Base-by-base conservation (phyloP, 768 basidiomycete genomes). In the Leccinum fibrillosum region DNA sequence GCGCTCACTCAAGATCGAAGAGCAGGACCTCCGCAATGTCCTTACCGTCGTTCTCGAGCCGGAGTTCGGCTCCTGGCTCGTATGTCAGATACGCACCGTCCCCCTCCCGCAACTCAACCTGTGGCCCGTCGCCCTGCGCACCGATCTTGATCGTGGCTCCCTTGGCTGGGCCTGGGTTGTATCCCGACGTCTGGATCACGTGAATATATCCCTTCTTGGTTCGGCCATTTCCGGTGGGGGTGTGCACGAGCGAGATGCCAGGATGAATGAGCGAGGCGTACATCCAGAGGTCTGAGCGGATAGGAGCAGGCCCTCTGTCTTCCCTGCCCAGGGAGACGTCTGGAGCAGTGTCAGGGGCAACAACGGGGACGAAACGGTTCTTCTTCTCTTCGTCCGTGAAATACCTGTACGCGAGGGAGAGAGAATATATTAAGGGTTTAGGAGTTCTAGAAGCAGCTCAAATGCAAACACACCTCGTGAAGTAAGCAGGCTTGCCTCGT, bases 301-400 rank as follows among this genome's bases (percentile, higher is more conserved):
- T 86, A 3, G 95, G 96, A 0, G 94, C 86, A 9, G 95, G 92
- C 0, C 94, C 94, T 0, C 74, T 62, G 1, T 77, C 86, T 57
- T 94, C 89, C 50, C 94, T 79, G 53, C 80, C 76, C 30, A 77
- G 74, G 5, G 71, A 66, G 0, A 94, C 92, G 6, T 81, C 88
- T 1, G 81, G 71, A 0, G 79, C 70, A 13, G 74, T 78, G 8
- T 84, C 76, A 0, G 93, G 92, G 0, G 90, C 95, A 30, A 98
- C 93, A 49, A 97, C 76, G 26, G 77, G 77, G 4, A 77, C 85
- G 75, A 91, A 84, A 48, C 80, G 81, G 70, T 94, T 84, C 59
- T 72, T 77, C 77, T 98, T 98, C 67, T 90, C 85, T 11, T 78
- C 86, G 64, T 97, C 93, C 8, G 83, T 75, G 72, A 94, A 95